Evolutionary conservation across 2,329 filamentous ascomycete species (phyloP).

Genomic region (Aspergillus amoenus): DNA sequence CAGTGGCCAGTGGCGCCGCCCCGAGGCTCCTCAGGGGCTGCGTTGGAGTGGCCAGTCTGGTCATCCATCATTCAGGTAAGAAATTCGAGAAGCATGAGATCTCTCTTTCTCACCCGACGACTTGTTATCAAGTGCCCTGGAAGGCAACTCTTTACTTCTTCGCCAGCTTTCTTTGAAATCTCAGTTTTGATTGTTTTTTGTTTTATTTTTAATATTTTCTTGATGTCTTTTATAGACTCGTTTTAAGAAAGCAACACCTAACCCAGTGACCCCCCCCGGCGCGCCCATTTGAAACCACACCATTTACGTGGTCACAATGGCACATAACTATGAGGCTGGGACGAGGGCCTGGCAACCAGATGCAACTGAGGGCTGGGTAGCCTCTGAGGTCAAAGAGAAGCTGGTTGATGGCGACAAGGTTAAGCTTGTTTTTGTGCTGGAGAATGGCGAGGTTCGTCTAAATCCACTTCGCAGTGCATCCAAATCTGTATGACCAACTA

Average conservation of each 20-base stretch:
- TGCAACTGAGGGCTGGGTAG: slow-evolving; percentile 92
- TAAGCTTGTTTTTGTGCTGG: slow-evolving; percentile 80
- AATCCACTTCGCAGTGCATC: neutral
- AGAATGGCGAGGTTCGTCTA: slow-evolving; percentile 79
- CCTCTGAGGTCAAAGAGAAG: slow-evolving; percentile 90
- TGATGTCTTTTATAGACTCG: slow-evolving; percentile 24
- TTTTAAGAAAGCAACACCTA: slow-evolving; percentile 15
- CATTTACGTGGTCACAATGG: slow-evolving; percentile 51
- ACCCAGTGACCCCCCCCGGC: slow-evolving; percentile 10
- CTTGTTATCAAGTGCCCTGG: slow-evolving; percentile 4
- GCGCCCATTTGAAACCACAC: slow-evolving; percentile 6
- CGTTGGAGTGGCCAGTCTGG: slow-evolving; percentile 30
- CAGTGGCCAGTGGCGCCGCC: slow-evolving; percentile 27
- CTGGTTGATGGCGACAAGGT: slow-evolving; percentile 80
- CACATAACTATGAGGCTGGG: slow-evolving; percentile 92
- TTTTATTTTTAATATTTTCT: slow-evolving; percentile 17
- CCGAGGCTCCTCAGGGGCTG: slow-evolving; percentile 29
- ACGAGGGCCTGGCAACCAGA: slow-evolving; percentile 99
- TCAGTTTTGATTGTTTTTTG: slow-evolving; percentile 11
- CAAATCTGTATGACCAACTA: neutral
- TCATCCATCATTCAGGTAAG: slow-evolving; percentile 20
- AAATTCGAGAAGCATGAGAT: slow-evolving; percentile 18
- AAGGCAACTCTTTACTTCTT: slow-evolving; percentile 11
- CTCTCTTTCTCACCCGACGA: slow-evolving; percentile 7
- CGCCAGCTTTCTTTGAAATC: slow-evolving; percentile 7